These are phyloP conservation scores for Suillus variegatus DNA, from an alignment of 768 basidiomycete species.

Conservation along the genomic window DNA sequence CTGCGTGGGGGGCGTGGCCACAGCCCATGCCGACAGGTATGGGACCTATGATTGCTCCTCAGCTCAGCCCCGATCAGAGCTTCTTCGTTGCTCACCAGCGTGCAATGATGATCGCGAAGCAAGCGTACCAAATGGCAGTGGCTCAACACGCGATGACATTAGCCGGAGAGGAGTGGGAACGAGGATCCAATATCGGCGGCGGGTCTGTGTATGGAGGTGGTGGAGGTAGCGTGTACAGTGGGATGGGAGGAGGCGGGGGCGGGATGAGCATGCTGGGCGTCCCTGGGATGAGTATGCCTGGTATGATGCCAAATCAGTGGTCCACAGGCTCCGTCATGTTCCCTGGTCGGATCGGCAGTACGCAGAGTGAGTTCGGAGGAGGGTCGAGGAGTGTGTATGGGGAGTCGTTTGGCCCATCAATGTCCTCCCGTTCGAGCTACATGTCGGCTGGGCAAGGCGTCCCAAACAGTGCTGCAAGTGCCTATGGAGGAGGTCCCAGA, in stretches of 20 bases:
- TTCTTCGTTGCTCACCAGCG: conserved; percentile 82
- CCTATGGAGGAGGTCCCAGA: conserved; percentile 24
- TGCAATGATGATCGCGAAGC: conserved; percentile 84
- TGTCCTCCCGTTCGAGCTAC: conserved; percentile 18
- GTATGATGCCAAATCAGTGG: conserved; percentile 40
- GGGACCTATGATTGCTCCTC: conserved; percentile 39
- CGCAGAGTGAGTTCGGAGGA: conserved; percentile 68
- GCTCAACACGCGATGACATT: conserved; percentile 89
- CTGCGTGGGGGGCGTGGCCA: conserved; percentile 36
- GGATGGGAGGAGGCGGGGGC: conserved; percentile 33
- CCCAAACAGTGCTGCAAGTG: conserved; percentile 18
- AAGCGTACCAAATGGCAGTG: conserved; percentile 87
- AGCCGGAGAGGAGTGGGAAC: conserved; percentile 92
- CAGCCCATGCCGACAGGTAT: conserved; percentile 27
- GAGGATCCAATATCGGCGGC: conserved; percentile 56
- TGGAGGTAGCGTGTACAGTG: conserved; percentile 51
- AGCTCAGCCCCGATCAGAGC: conserved; percentile 50
- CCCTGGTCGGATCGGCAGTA: conserved; percentile 47
- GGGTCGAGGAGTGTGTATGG: conserved; percentile 71
- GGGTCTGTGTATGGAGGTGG: conserved; percentile 38
- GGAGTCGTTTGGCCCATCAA: conserved; percentile 52
- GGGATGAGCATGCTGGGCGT: conserved; percentile 45
- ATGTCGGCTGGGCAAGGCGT: conserved; percentile 6
- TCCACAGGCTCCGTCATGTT: conserved; percentile 49
- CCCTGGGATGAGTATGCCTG: conserved; percentile 38